Conservation (phyloP, 768 basidiomycete genomes). For the Mrakia hoshinonis region DNA sequence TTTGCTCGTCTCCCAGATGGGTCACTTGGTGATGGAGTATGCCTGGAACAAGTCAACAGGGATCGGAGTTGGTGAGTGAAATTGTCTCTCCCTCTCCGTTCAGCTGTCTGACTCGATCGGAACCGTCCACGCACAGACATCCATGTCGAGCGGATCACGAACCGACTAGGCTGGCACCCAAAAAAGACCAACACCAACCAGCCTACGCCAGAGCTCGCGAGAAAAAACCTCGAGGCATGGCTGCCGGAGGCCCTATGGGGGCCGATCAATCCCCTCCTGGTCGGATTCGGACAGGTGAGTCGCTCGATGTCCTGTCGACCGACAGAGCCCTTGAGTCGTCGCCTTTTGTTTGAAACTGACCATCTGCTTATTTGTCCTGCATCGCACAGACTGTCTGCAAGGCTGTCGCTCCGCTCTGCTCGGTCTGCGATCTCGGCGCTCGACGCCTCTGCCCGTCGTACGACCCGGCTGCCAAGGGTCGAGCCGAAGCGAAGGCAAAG, state of each 20-base stretch:
- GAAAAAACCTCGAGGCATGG: constrained; percentile 22
- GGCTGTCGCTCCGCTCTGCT: not conserved
- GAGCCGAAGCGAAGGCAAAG: constrained; percentile 9
- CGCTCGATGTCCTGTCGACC: not conserved
- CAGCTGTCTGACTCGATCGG: not conserved
- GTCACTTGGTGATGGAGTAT: constrained; percentile 22
- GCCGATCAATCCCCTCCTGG: constrained; percentile 20
- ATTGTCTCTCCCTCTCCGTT: not conserved
- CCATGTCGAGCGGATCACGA: constrained; percentile 26
- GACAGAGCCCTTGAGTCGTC: too few relatives aligned
- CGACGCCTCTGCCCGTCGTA: constrained; percentile 13
- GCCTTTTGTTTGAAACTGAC: too few relatives aligned
- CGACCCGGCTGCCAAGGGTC: constrained; percentile 5
- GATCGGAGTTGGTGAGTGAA: not conserved
- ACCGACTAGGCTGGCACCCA: constrained; percentile 23
- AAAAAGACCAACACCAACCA: not conserved
- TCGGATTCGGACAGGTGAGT: constrained; percentile 17
- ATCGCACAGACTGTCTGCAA: constrained; percentile 8
- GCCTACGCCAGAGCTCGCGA: constrained; percentile 21
- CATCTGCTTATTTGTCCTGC: not conserved
- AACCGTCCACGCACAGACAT: not conserved
- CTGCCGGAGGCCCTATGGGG: constrained; percentile 12
- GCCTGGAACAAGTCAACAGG: constrained; percentile 10
- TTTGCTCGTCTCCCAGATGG: constrained; percentile 9
- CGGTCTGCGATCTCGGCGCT: not conserved